A percentile compares a stretch with the other conserved stretches of the same genome.
These are phyloP conservation scores for Moniliella sp. DNA, from an alignment of 1,284 basidiomycete species.

Conservation along the genomic window DNA sequence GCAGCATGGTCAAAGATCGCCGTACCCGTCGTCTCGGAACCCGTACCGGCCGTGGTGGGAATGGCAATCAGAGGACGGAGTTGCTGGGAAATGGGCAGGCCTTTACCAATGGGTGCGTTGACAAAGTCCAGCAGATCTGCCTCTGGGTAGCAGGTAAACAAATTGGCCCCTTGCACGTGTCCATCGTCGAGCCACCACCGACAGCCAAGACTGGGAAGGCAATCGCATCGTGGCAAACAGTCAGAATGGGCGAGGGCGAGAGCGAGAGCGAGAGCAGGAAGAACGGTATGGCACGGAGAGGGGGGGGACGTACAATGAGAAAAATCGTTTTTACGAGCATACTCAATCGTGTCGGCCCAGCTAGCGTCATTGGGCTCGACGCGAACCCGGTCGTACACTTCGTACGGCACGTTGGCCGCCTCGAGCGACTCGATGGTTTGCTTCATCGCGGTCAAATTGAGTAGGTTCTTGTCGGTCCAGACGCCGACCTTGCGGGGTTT, in stretches of 20 bases:
- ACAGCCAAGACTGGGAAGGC: constrained; percentile 40
- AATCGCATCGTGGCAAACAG: background rate
- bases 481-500: constrained; percentile 52
- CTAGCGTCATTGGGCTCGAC: constrained; percentile 66
- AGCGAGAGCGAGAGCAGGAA: background rate
- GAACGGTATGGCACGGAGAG: constrained; percentile 21
- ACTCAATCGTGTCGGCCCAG: constrained; percentile 60
- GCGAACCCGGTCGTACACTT: constrained; percentile 62
- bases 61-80: constrained; percentile 73
- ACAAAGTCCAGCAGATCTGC: constrained; percentile 73
- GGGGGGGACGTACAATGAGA: constrained; percentile 54
- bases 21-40: constrained; percentile 66
- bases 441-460: constrained; percentile 59
- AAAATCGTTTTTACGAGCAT: constrained; percentile 63
- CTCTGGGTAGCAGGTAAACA: constrained; percentile 60
- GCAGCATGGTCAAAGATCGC: constrained; percentile 67
- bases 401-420: constrained; percentile 51
- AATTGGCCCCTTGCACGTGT: constrained; percentile 75
- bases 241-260: background rate
- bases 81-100: constrained; percentile 53
- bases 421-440: constrained; percentile 60
- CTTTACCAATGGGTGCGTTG: constrained; percentile 85
- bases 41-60: constrained; percentile 90
- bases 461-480: constrained; percentile 71
- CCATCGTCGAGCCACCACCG: constrained; percentile 84